Conservation (phyloP, 768 basidiomycete species). For the Clitopilus passeckerianus region DNA sequence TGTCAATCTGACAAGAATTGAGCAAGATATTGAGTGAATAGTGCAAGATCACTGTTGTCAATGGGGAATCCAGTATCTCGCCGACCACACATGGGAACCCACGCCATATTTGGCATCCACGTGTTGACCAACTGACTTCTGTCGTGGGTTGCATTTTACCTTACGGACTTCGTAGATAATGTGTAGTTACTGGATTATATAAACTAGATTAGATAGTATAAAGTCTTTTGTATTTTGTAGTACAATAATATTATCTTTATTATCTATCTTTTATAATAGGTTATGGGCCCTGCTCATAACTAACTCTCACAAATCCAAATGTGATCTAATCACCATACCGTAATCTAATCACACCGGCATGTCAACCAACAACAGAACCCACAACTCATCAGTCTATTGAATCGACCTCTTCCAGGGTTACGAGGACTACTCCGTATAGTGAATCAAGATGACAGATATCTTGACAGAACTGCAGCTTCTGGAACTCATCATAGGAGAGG, state of each 20-base stretch:
- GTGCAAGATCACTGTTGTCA: no score
- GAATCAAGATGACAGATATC: conserved; percentile 17
- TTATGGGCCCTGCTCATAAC: conserved; percentile 23
- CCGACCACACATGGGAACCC: not conserved
- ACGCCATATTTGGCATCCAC: not conserved
- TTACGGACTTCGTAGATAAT: not conserved
- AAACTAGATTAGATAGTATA: not conserved
- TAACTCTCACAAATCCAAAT: conserved; percentile 1
- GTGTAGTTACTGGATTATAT: not conserved
- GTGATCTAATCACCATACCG: conserved; percentile 7
- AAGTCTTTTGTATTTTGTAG: not conserved
- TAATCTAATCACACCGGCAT: conserved; percentile 7
- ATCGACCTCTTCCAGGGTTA: conserved; percentile 13
- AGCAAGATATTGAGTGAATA: no score
- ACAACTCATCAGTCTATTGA: conserved; percentile 10
- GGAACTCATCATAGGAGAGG: conserved; percentile 7
- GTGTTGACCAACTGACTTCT: not conserved
- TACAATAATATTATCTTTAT: not conserved
- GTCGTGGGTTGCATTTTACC: not conserved
- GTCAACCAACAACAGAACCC: not conserved
- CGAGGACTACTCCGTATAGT: conserved; percentile 14
- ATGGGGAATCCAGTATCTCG: not conserved
- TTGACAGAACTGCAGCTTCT: conserved; percentile 14
- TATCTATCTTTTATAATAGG: conserved; percentile 13
- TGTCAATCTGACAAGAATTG: no score